Base-by-base conservation (phyloP, 1,284 basidiomycete genomes). In the Ganoderma leucocontextum region DNA sequence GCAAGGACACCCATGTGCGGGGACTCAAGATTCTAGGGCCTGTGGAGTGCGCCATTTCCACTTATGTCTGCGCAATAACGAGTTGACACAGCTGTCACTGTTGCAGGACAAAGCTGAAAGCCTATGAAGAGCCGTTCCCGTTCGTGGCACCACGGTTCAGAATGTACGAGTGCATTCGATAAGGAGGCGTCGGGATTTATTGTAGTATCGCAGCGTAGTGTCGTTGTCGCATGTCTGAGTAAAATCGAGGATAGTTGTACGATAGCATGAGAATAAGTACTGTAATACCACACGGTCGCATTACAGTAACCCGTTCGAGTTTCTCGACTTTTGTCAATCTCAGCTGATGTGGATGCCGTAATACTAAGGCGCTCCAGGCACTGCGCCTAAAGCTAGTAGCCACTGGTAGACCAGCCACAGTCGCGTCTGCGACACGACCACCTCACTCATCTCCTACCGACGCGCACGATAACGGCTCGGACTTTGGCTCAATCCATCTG, bases 1-100 rank as follows among this genome's bases (percentile, higher is more conserved):
- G 98, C 4, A 99, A 99, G 79, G 98, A 99, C 81, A 99, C 98
- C 10, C 98, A 99, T 81, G 93, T 99, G 17, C 89, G 98, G 22
- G 95, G 96, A 1, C 80, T 99, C 53, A 89, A 88, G 63, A 87
- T 99, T 29, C 90, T 96, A 69, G 97, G 96, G 0, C 94, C 96
- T 2, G 78, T 89, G 8, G 91, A 92, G 96, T 96, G 77, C 71
- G 92, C 84, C 7, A 53, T 36, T 36, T 62, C 38, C 13, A 39
- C 25, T 15, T 33, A 9, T 5, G 12, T 17, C 1, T n/a, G 15
- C 1, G 12, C 17, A 17, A 15, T 17, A 10, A 4, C 36, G 19
- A 47, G 29, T 33, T 25, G 13, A n/a, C 12, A 42, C 29, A 58
- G 6, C 22, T 8, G 22, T n/a, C 4, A 3, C 22, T 9, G 47